phyloP scores from a whole-genome alignment of 331 rosid species.

The Erythrophleum ivorense region DNA sequence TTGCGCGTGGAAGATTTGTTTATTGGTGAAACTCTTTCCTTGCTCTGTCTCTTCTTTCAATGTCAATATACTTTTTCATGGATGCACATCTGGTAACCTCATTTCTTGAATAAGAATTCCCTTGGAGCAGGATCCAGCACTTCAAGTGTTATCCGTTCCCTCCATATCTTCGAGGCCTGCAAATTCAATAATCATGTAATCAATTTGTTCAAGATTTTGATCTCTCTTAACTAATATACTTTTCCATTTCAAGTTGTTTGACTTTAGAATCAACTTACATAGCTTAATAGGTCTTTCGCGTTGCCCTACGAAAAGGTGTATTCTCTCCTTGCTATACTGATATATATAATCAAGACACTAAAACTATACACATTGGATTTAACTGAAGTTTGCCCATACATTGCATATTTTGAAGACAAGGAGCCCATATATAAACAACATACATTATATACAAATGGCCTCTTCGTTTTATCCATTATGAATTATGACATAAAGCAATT shows the following conservation, averaged over 20 bases:
- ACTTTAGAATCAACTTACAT: neutral
- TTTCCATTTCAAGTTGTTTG: neutral
- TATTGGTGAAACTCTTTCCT: too few relatives aligned
- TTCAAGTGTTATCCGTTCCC: constrained; percentile 47
- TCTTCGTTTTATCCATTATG: neutral
- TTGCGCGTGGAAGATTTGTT: too few relatives aligned
- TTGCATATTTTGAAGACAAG: constrained; percentile 50
- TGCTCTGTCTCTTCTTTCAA: too few relatives aligned
- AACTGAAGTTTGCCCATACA: constrained; percentile 43
- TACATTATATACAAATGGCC: neutral
- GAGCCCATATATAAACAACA: neutral
- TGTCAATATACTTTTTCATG: too few relatives aligned
- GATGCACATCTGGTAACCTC: constrained; percentile 42
- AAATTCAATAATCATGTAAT: neutral
- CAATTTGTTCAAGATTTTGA: neutral
- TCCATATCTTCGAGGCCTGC: constrained; percentile 63
- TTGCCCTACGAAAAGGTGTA: neutral
- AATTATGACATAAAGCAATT: neutral
- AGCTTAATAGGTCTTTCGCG: neutral
- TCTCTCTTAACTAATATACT: neutral
- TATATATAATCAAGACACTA: constrained; percentile 43
- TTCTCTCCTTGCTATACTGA: constrained; percentile 42
- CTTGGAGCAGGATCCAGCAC: constrained; percentile 48
- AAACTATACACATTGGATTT: constrained; percentile 48
- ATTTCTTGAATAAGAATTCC: constrained; percentile 4